Base-by-base conservation (phyloP, 257 asterid species). In the Petunia axillaris region DNA sequence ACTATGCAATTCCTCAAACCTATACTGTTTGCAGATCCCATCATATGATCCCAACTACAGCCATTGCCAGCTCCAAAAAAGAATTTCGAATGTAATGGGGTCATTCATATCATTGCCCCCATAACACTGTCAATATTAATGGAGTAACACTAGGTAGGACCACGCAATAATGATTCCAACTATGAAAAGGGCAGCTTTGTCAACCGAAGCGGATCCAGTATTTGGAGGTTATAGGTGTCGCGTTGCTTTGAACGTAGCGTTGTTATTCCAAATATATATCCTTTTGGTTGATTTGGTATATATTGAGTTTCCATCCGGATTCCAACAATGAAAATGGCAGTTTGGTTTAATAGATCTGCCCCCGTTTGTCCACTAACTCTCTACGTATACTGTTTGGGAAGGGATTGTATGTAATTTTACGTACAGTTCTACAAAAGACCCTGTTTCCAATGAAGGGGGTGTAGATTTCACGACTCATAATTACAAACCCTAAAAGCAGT, bases 401-500 rank as follows among this genome's bases (percentile, higher is more conserved):
- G 25, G 25, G 25, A 25, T 25, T 25, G 25, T 25, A 25, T 25
- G 25, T 25, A 25, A 25, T 25, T 25, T 25, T 25, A 25, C 25
- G 25, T 25, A 25, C 25, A 25, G 25, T 25, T 25, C 25, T 25
- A 25, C 25, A 25, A 25, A 25, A 25, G 25, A 25, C 25, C 25
- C 25, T 25, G 25, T 25, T 25, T 25, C 25, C 25, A 25, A 25
- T 25, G 25, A 25, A 25, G 25, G 63, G n/a, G 63, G 63, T 55
- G 87, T 80, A 86, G 88, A 90, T 89, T 87, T 89, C 89, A 87
- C 80, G 77, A 35, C 82, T 87, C 86, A 93, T 93, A 89, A 93
- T 92, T 91, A 80, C 94, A 87, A 38, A 81, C 87, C 89, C 92
- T 86, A 76, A 90, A 85, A 90, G 93, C 88, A 90, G 74, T 83